Conservation (phyloP, 495 filamentous ascomycete genomes). For the Parathielavia appendiculata region DNA sequence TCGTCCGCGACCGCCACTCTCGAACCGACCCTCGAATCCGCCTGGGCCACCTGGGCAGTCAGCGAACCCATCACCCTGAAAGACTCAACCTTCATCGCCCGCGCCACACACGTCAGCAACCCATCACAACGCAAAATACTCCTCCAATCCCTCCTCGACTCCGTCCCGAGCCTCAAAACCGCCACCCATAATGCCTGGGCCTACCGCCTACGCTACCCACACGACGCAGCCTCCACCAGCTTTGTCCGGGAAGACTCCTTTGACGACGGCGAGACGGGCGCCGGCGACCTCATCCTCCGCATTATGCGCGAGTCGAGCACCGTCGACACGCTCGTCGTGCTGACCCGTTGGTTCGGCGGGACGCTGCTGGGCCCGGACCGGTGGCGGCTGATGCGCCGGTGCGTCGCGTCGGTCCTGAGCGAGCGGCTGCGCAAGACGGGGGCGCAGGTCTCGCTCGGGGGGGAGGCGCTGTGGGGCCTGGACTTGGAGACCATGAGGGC, state of each 20-base stretch:
- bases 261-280: conserved; percentile 89
- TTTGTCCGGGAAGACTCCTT: conserved; percentile 72
- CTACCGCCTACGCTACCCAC: conserved; percentile 32
- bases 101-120: conserved; percentile 38
- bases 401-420: conserved; percentile 42
- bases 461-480: conserved; percentile 68
- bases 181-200: conserved; percentile 54
- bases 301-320: conserved; percentile 76
- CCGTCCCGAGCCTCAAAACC: conserved; percentile 37
- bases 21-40: conserved; percentile 19
- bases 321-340: conserved; percentile 78
- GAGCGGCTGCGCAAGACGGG: conserved; percentile 43
- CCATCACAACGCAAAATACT: conserved; percentile 33
- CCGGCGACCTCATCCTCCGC: conserved; percentile 72
- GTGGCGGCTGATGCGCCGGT: conserved; percentile 52
- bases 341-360: conserved; percentile 91
- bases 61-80: conserved; percentile 43
- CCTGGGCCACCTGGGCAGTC: conserved; percentile 36
- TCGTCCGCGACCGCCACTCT: conserved; percentile 10
- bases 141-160: conserved; percentile 38
- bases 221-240: conserved; percentile 13
- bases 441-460: conserved; percentile 35
- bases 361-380: conserved; percentile 79
- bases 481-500: conserved; percentile 63
- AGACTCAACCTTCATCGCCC: conserved; percentile 48